A percentile compares a stretch with the other conserved stretches of the same genome.
These are phyloP conservation scores for Fragilaria crotonensis DNA, from an alignment of 108 stramenopile genomes.

Conservation along the genomic window DNA sequence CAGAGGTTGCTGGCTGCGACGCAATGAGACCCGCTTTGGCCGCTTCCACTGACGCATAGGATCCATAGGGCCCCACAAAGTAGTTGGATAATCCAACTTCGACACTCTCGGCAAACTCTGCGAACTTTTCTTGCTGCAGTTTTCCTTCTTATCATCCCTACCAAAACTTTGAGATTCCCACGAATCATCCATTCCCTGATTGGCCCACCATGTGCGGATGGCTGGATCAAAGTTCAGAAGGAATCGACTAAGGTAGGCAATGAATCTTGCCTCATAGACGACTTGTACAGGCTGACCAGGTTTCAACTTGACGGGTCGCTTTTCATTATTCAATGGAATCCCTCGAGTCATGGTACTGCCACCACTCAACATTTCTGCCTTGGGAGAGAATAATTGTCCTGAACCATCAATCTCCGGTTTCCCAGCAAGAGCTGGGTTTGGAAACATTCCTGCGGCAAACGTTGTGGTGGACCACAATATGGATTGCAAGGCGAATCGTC, in stretches of 20 bases:
- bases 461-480: not conserved
- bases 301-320: constrained; percentile 12
- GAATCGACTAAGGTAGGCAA: constrained; percentile 77
- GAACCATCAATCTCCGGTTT: constrained; percentile 46
- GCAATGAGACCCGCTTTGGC: constrained; percentile 65
- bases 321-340: constrained; percentile 10
- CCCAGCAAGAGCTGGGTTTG: constrained; percentile 22
- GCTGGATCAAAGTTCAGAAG: constrained; percentile 78
- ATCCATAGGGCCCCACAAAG: constrained; percentile 81
- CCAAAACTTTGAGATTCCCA: constrained; percentile 16
- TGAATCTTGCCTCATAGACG: constrained; percentile 75
- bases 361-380: constrained; percentile 55
- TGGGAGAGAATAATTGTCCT: constrained; percentile 57
- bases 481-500: not conserved
- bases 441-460: constrained; percentile 4
- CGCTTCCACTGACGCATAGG: constrained; percentile 58
- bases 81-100: constrained; percentile 82
- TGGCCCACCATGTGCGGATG: constrained; percentile 62
- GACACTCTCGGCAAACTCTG: constrained; percentile 80
- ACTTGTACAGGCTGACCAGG: constrained; percentile 50
- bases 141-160: constrained; percentile 6
- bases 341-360: constrained; percentile 50
- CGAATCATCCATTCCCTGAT: constrained; percentile 18
- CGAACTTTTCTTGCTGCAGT: constrained; percentile 36
- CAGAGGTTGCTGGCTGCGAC: constrained; percentile 39